Base-by-base conservation (phyloP, 768 basidiomycete genomes). In the Boletus rubescentipes region DNA sequence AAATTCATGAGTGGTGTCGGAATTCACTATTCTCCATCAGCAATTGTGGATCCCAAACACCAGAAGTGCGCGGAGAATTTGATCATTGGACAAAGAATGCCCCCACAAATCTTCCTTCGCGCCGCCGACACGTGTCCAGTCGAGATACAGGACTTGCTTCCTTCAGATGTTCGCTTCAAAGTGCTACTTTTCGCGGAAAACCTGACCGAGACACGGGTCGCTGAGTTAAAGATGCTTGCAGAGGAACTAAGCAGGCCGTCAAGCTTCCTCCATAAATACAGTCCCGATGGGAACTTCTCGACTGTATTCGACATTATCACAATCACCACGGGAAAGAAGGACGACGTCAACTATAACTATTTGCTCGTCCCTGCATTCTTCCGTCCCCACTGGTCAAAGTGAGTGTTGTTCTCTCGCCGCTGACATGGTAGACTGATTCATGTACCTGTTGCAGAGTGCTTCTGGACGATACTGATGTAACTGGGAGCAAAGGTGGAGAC, bases 61-160 rank as follows among this genome's bases (percentile, higher is more conserved):
- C 72, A 75, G 42, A 12, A 57, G 10, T 62, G 61, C 15, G 75
- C 79, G 1, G 38, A 52, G 9, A 59, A 63, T 9, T 60, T 79
- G 14, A 49, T 64, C 11, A 64, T 75, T n/a, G 77, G 77, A 31
- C 54, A 77, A 61, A 67, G 77, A 40, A 72, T 76, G 62, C 66
- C 60, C 8, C 72, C 76, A 0, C 68, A 72, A 21, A 44, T 66
- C 4, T 67, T 76, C 26, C 62, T 75, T 18, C 67, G 72, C 7
- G 68, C 70, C 8, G 72, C 73, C 5, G 70, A 79, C 40, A 65
- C 62, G 7, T 66, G 70, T 5, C 72, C 73, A 0, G 46, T 68
- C 15, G 72, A 79, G 18, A 57, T 79, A 30, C 77, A 77, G 5
- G 77, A 78, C 51, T 45, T 76, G 26, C 62, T 77, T n/a, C 70